Conservation (phyloP, 2,329 filamentous ascomycete genomes). For the Aspergillus intermedius region DNA sequence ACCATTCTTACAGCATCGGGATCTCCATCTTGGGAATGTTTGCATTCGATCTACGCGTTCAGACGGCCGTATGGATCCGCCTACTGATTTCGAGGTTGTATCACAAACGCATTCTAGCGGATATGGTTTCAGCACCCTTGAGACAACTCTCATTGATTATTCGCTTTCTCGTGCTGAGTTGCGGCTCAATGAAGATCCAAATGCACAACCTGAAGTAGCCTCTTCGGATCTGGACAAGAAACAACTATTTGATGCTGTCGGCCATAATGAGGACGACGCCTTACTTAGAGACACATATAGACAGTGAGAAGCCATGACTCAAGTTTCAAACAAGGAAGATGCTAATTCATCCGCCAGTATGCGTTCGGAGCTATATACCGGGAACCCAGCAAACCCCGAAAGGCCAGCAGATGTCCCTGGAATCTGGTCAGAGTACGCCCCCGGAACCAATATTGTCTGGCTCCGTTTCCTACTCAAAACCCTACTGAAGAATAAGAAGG, state of each 20-base stretch:
- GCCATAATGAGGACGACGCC: constrained; percentile 36
- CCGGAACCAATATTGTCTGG: constrained; percentile 59
- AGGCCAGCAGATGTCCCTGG: constrained; percentile 28
- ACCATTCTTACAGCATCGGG: constrained; percentile 45
- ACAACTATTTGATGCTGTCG: constrained; percentile 37
- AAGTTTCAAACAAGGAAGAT: background rate
- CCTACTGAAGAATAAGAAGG: constrained; percentile 40
- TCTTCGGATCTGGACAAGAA: constrained; percentile 40
- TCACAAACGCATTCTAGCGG: constrained; percentile 30
- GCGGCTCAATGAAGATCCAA: constrained; percentile 15
- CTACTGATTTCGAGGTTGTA: constrained; percentile 24
- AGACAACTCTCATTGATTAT: constrained; percentile 63
- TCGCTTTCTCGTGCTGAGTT: constrained; percentile 58
- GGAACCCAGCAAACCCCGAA: constrained; percentile 36
- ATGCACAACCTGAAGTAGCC: constrained; percentile 25
- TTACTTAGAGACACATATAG: constrained; percentile 37
- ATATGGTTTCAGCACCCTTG: constrained; percentile 49
- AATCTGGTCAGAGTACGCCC: constrained; percentile 51
- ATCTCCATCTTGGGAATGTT: constrained; percentile 62
- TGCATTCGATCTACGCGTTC: constrained; percentile 44
- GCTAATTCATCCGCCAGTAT: constrained; percentile 22
- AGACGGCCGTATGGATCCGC: constrained; percentile 27
- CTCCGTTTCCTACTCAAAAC: constrained; percentile 55
- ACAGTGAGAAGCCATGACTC: constrained; percentile 24
- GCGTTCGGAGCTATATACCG: constrained; percentile 37